phyloP scores from a whole-genome alignment of 768 basidiomycete species.

The Lentinula lateritia region DNA sequence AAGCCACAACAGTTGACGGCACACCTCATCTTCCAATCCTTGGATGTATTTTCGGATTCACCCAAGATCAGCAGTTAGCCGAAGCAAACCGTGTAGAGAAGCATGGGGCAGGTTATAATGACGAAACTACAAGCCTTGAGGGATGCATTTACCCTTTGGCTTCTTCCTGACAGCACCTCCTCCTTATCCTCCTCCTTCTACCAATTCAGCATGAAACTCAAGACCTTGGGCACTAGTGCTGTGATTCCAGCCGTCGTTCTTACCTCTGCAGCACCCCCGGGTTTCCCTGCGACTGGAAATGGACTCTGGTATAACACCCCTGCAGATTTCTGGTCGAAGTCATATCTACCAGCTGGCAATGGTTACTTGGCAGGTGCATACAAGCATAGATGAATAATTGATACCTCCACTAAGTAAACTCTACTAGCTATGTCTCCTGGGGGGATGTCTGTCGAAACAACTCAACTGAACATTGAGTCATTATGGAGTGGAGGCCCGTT shows the following conservation, averaged over 20 bases:
- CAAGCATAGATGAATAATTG: neutral
- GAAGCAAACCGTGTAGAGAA: neutral
- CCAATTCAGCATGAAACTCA: neutral
- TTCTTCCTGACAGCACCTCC: neutral
- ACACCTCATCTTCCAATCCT: neutral
- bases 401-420: neutral
- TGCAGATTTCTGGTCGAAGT: conserved; percentile 49
- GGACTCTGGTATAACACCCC: conserved; percentile 64
- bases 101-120: neutral
- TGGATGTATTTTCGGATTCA: neutral
- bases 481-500: conserved; percentile 76
- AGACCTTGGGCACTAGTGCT: neutral
- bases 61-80: neutral
- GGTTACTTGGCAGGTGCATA: conserved; percentile 59
- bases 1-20: neutral
- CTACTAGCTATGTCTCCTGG: conserved; percentile 59
- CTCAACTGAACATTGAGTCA: conserved; percentile 70
- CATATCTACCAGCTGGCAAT: conserved; percentile 70
- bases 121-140: neutral
- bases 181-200: neutral
- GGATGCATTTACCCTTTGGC: neutral
- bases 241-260: neutral
- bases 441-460: conserved; percentile 51
- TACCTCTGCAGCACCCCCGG: conserved; percentile 25
- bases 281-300: conserved; percentile 71